Evolutionary conservation across 257 asterid species (phyloP), one percentile per base, ranked within the genome.

Genomic region (Primulina tabacum): DNA sequence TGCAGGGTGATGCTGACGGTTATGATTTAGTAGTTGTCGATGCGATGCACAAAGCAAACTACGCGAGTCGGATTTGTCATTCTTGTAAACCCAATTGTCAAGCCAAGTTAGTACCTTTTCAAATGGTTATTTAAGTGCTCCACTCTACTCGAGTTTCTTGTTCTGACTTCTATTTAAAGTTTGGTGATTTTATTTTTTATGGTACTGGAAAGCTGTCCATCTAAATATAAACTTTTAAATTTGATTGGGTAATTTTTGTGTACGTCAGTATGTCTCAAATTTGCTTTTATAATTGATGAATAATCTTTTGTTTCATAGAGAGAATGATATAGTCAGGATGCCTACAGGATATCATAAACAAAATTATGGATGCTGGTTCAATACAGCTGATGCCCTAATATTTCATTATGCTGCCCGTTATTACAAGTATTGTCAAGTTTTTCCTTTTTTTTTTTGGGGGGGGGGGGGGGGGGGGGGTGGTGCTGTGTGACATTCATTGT

Each of bases 11-110:
- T 85, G 97, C 97, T 71, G 99, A 91, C 84, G 99, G 99, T 58
- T 94, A 91, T 82, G 99, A 94, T 81, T 81, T 94, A 69, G 89
- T 94, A 67, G 99, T 94, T 67, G 96, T 94, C 72, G 99, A 94
- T 83, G 99, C 99, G 77, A 94, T 94, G 99, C 99, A 94, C 89
- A 94, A 94, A 81, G 97, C 99, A 32, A 94, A 94, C 79, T 94
- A 91, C 75, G 99, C 99, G 28, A 94, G 99, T 78, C 89, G 99
- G 71, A 94, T 94, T 78, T 94, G 99, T 79, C 99, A 94, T 83
- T 94, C 99, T 29, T 94, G 99, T 65, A 83, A 90, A 74, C 99
- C 99, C 62, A 94, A 94, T 75, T 94, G 97, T 77, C 97, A 94
- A 84, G 99, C 99, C 69, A 94, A 94, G 99, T 94, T 82, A 83